Conservation (phyloP, 2,329 filamentous ascomycete species). For the Ophiostoma sp. region DNA sequence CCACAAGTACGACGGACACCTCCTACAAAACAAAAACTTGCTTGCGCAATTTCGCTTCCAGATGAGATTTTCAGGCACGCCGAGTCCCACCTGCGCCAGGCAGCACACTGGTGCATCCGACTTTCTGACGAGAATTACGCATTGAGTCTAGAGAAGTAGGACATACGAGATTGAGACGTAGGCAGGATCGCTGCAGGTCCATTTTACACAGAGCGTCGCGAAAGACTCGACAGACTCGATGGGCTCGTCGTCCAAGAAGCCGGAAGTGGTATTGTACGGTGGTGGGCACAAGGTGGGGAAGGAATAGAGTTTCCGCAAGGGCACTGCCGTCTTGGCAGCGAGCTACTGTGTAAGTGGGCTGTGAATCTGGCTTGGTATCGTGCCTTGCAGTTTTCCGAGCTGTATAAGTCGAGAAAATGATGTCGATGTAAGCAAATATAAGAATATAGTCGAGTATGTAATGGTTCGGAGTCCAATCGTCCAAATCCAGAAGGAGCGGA, state of each 20-base stretch:
- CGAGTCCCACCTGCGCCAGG: not conserved
- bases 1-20: not conserved
- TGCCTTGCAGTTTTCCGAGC: not conserved
- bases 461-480: not conserved
- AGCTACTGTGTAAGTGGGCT: not conserved
- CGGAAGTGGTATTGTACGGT: not conserved
- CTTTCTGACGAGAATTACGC: not conserved
- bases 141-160: not conserved
- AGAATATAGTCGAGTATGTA: conserved; percentile 1
- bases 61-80: not conserved
- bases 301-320: not conserved
- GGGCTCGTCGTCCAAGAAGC: not conserved
- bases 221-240: not conserved
- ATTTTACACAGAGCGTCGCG: not conserved
- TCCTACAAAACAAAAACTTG: not conserved
- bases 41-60: not conserved
- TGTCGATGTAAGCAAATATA: not conserved
- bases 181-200: not conserved
- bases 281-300: not conserved
- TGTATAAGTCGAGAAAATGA: not conserved
- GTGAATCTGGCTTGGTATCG: not conserved
- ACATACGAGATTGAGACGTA: not conserved
- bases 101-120: not conserved
- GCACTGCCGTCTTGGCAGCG: not conserved
- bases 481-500: not conserved